Percentiles rank a stretch among this genome's conserved stretches.
Evolutionary conservation across 2,329 filamentous ascomycete species (phyloP).

Genomic region (Fusarium verrucosum): DNA sequence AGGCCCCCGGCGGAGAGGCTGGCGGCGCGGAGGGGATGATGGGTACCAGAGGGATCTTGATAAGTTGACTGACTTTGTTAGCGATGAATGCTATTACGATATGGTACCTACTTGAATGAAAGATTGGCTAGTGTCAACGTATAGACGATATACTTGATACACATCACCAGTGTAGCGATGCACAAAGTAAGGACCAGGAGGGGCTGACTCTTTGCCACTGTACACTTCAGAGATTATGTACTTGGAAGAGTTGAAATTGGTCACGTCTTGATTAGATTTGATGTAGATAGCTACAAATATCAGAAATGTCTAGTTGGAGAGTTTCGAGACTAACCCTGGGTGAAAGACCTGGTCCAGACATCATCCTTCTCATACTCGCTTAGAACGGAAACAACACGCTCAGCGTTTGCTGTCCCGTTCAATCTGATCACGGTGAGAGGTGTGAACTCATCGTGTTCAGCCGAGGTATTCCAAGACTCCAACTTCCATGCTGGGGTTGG

Average conservation of each 20-base stretch:
- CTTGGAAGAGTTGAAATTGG: background rate
- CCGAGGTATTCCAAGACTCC: background rate
- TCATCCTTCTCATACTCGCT: conserved; percentile 9
- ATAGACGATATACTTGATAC: conserved; percentile 8
- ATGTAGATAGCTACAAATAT: background rate
- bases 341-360: conserved; percentile 12
- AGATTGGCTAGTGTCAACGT: conserved; percentile 11
- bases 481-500: conserved; percentile 7
- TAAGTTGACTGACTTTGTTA: conserved; percentile 10
- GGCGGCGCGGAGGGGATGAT: conserved; percentile 18
- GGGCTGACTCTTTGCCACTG: background rate
- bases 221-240: background rate
- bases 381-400: background rate
- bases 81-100: background rate
- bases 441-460: background rate
- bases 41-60: conserved; percentile 13
- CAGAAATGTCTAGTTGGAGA: background rate
- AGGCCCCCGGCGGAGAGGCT: conserved; percentile 9
- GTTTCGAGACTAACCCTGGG: background rate
- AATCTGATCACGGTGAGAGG: conserved; percentile 11
- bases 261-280: background rate
- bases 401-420: background rate
- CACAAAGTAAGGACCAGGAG: conserved; percentile 14
- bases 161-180: conserved; percentile 5
- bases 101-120: conserved; percentile 6